phyloP scores from a whole-genome alignment of 1,284 basidiomycete genomes.

The Singerocomus inundabilis region DNA sequence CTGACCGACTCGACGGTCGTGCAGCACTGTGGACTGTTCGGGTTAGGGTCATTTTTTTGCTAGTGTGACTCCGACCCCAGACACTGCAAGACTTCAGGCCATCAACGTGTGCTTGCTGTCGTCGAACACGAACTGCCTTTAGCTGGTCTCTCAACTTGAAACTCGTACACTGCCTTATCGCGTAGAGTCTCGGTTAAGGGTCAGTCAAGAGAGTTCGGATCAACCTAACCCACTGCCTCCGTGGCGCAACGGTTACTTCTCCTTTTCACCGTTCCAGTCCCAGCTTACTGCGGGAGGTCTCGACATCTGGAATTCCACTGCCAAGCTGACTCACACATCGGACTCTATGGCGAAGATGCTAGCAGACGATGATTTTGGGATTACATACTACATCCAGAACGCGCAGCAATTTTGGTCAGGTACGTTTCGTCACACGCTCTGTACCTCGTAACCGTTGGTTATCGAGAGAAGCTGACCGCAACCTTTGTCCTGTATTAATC shows the following conservation, averaged over 20 bases:
- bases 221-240: not conserved
- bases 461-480: constrained; percentile 6
- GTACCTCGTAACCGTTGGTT: constrained; percentile 7
- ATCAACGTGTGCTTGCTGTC: not conserved
- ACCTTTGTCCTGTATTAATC: not conserved
- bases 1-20: too few relatives aligned
- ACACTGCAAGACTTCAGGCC: constrained; percentile 13
- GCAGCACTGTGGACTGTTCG: too few relatives aligned
- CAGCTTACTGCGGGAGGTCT: not conserved
- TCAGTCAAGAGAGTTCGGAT: not conserved
- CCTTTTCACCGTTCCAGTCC: constrained; percentile 8
- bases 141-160: not conserved
- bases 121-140: constrained; percentile 6
- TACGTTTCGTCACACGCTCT: constrained; percentile 38
- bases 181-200: not conserved
- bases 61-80: constrained; percentile 17
- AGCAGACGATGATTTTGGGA: constrained; percentile 48
- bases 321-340: constrained; percentile 18
- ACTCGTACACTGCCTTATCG: not conserved
- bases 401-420: constrained; percentile 86
- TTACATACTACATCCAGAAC: constrained; percentile 77
- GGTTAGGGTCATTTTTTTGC: not conserved
- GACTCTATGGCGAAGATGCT: constrained; percentile 20
- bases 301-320: not conserved
- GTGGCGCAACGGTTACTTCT: not conserved